A percentile compares a stretch with the other conserved stretches of the same genome.
Conservation (phyloP, 1,284 basidiomycete genomes). For the Malassezia restricta region DNA sequence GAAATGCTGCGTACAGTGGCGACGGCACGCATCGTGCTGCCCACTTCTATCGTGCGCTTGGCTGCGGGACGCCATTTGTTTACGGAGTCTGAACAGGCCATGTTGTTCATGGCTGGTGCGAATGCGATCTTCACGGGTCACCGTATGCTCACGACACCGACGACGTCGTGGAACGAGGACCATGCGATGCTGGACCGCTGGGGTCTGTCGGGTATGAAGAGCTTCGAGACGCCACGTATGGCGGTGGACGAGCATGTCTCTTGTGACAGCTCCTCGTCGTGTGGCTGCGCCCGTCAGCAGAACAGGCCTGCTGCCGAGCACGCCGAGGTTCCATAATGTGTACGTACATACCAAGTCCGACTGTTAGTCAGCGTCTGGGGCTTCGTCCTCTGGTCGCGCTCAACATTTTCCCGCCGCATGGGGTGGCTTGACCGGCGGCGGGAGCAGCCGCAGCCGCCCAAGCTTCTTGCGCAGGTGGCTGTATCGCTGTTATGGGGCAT, state of each 20-base stretch:
- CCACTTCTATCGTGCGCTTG: slow-evolving; percentile 79
- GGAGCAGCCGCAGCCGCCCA: slow-evolving; percentile 9
- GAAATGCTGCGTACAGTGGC: slow-evolving; percentile 84
- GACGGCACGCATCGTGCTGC: slow-evolving; percentile 82
- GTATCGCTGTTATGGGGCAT: slow-evolving; percentile 29
- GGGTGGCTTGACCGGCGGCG: too few species aligned
- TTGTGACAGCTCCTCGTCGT: not conserved
- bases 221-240: slow-evolving; percentile 50
- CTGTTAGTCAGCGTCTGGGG: not conserved
- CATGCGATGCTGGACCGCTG: slow-evolving; percentile 84
- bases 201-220: slow-evolving; percentile 81
- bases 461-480: slow-evolving; percentile 21
- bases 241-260: not conserved
- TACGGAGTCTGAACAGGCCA: slow-evolving; percentile 80
- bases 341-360: not conserved
- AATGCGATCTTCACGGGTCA: slow-evolving; percentile 98
- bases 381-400: not conserved
- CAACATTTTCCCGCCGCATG: not conserved
- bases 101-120: slow-evolving; percentile 97
- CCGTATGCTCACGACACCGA: slow-evolving; percentile 90
- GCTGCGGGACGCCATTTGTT: slow-evolving; percentile 86
- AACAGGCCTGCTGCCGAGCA: too few species aligned
- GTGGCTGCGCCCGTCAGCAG: too few species aligned
- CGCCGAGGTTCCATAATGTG: too few species aligned
- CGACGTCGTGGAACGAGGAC: slow-evolving; percentile 56